Evolutionary conservation across 73 alveolate species (phyloP).

Genomic region (Paramecium bursaria): DNA sequence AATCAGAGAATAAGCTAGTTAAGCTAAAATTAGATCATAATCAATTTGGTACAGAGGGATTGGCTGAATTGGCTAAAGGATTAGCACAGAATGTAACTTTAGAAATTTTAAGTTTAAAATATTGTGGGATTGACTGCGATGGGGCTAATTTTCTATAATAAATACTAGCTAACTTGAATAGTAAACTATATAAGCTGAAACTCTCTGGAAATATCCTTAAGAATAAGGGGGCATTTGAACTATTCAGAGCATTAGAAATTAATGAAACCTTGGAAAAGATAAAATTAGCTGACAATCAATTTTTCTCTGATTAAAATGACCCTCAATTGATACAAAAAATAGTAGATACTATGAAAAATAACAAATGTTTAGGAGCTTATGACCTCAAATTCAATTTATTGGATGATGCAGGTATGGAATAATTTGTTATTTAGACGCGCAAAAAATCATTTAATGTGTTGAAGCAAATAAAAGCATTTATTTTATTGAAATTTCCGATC

Average conservation of each 20-base stretch:
- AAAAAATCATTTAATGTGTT: slow-evolving; percentile 43
- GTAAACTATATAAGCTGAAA: slow-evolving; percentile 55
- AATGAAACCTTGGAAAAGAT: slow-evolving; percentile 65
- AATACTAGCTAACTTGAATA: slow-evolving; percentile 64
- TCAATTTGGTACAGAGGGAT: slow-evolving; percentile 62
- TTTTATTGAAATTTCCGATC: slow-evolving; percentile 65
- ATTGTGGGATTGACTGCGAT: slow-evolving; percentile 67
- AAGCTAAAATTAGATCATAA: slow-evolving; percentile 68
- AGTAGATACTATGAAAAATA: slow-evolving; percentile 23
- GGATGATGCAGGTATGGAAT: slow-evolving; percentile 35
- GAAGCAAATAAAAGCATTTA: slow-evolving; percentile 60
- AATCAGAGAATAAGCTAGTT: slow-evolving; percentile 45
- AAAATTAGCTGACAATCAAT: slow-evolving; percentile 61
- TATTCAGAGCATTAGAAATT: slow-evolving; percentile 64
- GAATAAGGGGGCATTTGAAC: slow-evolving; percentile 59
- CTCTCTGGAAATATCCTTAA: slow-evolving; percentile 48
- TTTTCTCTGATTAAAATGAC: slow-evolving; percentile 51
- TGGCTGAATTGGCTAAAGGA: slow-evolving; percentile 49
- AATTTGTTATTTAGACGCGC: slow-evolving; percentile 26
- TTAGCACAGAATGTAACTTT: slow-evolving; percentile 57
- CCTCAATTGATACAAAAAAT: slow-evolving; percentile 16
- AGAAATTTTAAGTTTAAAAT: slow-evolving; percentile 51
- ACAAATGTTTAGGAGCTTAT: slow-evolving; percentile 52
- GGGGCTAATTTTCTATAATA: slow-evolving; percentile 56
- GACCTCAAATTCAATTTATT: slow-evolving; percentile 60